Base-by-base conservation (phyloP, 2,329 filamentous ascomycete species). In the Hymenoscyphus fraxineus region DNA sequence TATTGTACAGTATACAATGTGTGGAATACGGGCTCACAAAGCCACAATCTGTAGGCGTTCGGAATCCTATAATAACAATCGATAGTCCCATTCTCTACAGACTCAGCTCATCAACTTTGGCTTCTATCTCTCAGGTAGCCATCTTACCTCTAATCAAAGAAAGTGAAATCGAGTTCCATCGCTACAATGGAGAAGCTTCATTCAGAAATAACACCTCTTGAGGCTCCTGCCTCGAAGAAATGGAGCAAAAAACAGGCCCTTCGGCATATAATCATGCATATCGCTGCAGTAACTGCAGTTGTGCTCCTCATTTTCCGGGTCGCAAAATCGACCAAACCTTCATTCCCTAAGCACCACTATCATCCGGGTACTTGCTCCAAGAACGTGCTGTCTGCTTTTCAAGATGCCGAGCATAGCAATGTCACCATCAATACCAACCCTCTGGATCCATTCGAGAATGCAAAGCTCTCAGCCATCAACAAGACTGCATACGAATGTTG, bases 391-490 rank as follows among this genome's bases (percentile, higher is more conserved):
- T 15, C 51, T 12, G 54, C 60, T 27, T 61, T 61, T n/a, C 47
- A 64, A 39, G 35, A 51, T 6, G 40, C 59, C 22, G 44, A 19
- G 6, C 22, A 22, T 27, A 56, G 61, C 59, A 92, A 93, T 2
- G 81, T 70, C 73, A 97, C 97, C 71, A 81, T 80, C 44, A 86
- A 74, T 0, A 51, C 57, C 31, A n/a, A 58, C 38, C 60, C 60
- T 15, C 15, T 51, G 9, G 85, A 76, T 2, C 89, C 63, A 6
- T 63, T 63, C 35, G 55, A 65, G 39, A 60, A n/a, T 41, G 39
- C 58, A 6, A 59, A 59, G 51, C 38, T 61, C 7, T 65, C 65
- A 7, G 65, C 47, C 22, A 40, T 65, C 35, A 65, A 65, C 39
- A 54, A 19, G 9, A 65, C 60, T 1, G 32, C 64, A 27, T 62